These are phyloP conservation scores for Fraxinus pennsylvanica DNA, from an alignment of 257 asterid species.

Conservation along the genomic window DNA sequence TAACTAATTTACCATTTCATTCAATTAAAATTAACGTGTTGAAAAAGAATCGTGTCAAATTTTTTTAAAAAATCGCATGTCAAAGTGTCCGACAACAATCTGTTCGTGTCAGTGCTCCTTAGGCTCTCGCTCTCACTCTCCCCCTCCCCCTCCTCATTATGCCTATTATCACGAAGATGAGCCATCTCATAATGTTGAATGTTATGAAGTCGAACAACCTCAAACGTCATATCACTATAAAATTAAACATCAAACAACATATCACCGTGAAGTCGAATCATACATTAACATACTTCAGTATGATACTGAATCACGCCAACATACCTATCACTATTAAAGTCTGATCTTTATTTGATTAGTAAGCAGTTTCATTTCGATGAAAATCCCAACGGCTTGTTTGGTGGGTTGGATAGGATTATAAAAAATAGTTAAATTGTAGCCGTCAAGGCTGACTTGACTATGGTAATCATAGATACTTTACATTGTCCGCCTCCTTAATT, in stretches of 20 bases:
- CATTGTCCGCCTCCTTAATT: slow-evolving; percentile 3
- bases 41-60: too few species aligned
- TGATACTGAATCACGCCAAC: slow-evolving; percentile 36
- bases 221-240: slow-evolving; percentile 28
- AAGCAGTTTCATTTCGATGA: slow-evolving; percentile 5
- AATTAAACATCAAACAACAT: too few species aligned
- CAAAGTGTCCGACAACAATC: too few species aligned
- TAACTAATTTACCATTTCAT: too few species aligned
- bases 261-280: slow-evolving; percentile 42
- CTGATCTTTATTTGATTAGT: slow-evolving; percentile 12
- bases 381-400: slow-evolving; percentile 9
- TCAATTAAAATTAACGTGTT: too few species aligned
- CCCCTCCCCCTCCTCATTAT: slow-evolving; percentile 38
- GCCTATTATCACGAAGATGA: slow-evolving; percentile 34
- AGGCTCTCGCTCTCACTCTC: slow-evolving; percentile 31
- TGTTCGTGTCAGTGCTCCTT: too few species aligned
- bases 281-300: slow-evolving; percentile 22
- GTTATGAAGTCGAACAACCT: slow-evolving; percentile 50
- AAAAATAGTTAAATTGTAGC: too few species aligned
- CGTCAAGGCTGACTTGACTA: neutral
- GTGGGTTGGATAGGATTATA: too few species aligned
- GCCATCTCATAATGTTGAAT: slow-evolving; percentile 43
- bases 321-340: slow-evolving; percentile 50
- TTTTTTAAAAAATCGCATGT: too few species aligned
- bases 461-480: neutral